Percentiles rank a stretch among this genome's conserved stretches.
Conservation (phyloP, 2,329 filamentous ascomycete genomes). For the Apiospora saccharicola region DNA sequence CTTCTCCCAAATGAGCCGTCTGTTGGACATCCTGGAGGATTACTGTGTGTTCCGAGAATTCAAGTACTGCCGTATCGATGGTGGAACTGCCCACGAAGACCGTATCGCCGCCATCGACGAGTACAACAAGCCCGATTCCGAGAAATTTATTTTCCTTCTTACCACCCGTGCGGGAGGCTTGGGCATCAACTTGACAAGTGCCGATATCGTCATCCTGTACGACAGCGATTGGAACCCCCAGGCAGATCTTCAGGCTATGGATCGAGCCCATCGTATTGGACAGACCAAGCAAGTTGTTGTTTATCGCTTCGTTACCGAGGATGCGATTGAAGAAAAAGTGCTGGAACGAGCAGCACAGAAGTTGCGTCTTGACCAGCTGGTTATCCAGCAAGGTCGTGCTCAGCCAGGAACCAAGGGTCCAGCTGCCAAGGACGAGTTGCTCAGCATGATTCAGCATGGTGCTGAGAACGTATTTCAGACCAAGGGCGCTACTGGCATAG, state of each 20-base stretch:
- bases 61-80: constrained; percentile 97
- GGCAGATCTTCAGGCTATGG: constrained; percentile 98
- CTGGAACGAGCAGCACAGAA: constrained; percentile 96
- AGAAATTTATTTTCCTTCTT: constrained; percentile 95
- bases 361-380: constrained; percentile 91
- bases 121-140: constrained; percentile 94
- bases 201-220: constrained; percentile 95
- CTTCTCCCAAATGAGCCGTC: constrained; percentile 98
- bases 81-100: constrained; percentile 95
- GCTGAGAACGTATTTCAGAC: constrained; percentile 91
- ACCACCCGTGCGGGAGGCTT: constrained; percentile 95
- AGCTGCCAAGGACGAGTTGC: constrained; percentile 92
- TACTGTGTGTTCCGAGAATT: constrained; percentile 96
- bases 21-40: constrained; percentile 95
- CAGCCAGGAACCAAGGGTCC: constrained; percentile 91
- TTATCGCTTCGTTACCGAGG: constrained; percentile 96
- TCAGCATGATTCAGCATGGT: constrained; percentile 98
- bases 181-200: constrained; percentile 94
- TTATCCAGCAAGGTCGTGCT: constrained; percentile 96
- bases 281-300: constrained; percentile 98
- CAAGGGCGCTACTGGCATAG: constrained; percentile 71
- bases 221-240: constrained; percentile 99
- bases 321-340: constrained; percentile 98
- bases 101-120: constrained; percentile 97
- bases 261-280: constrained; percentile 96